Evolutionary conservation across 331 rosid genomes (phyloP).

Genomic region (Spiraea crenata): DNA sequence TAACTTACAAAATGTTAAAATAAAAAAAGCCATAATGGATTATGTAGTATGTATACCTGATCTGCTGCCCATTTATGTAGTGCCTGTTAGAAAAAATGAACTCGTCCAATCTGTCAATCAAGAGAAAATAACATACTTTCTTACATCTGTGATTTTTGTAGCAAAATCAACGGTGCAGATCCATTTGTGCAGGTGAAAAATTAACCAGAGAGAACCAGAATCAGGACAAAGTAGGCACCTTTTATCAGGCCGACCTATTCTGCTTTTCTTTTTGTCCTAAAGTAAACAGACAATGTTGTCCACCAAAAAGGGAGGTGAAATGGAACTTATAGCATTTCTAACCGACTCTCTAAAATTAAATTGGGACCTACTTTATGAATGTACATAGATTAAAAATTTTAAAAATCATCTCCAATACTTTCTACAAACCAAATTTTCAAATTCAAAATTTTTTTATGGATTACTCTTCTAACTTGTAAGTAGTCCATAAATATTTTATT

Average conservation of each 20-base stretch:
- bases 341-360: too few relatives aligned
- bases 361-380: too few relatives aligned
- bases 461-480: too few relatives aligned
- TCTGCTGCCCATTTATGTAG: not conserved
- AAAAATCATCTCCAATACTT: too few relatives aligned
- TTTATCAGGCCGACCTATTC: not conserved
- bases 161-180: not conserved
- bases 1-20: not conserved
- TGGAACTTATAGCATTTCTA: too few relatives aligned
- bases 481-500: too few relatives aligned
- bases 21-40: not conserved
- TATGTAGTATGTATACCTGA: not conserved
- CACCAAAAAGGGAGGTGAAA: too few relatives aligned
- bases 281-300: conserved; percentile 11
- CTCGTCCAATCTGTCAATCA: not conserved
- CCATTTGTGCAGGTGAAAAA: not conserved
- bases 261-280: not conserved
- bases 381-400: too few relatives aligned
- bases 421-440: too few relatives aligned
- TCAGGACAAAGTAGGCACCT: not conserved
- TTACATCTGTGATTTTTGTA: not conserved
- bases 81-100: not conserved
- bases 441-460: too few relatives aligned
- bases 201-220: not conserved
- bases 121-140: not conserved